Percentiles rank a stretch among this genome's conserved stretches.
Evolutionary conservation across 106 monocot species (phyloP).

Genomic region (Platanthera zijinensis): DNA sequence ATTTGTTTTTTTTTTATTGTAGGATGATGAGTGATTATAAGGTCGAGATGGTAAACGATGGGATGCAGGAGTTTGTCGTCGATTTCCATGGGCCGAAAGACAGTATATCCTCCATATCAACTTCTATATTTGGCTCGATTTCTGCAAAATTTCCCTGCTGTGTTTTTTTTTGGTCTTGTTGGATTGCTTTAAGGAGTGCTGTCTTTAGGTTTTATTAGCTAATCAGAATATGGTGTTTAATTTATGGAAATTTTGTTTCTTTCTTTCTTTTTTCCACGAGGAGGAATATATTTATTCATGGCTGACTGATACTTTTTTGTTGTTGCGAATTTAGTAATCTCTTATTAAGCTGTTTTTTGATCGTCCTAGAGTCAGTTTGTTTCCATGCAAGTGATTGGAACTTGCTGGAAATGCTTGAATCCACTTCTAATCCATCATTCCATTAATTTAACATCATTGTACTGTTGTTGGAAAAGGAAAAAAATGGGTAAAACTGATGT

Average conservation of each 20-base stretch:
- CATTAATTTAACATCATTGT: no score
- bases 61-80: slow-evolving; percentile 95
- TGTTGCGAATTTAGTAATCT: no score
- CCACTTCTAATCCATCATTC: no score
- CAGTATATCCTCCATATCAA: slow-evolving; percentile 28
- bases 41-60: slow-evolving; percentile 97
- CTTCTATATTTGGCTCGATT: not conserved
- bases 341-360: no score
- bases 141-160: not conserved
- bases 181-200: not conserved
- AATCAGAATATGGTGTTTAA: not conserved
- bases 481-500: no score
- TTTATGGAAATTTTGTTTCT: not conserved
- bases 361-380: no score
- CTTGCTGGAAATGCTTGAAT: no score
- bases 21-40: slow-evolving; percentile 99
- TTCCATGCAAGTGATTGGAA: no score
- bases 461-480: no score
- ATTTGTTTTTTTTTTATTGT: not conserved
- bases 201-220: not conserved
- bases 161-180: not conserved
- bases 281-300: not conserved
- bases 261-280: not conserved
- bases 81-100: slow-evolving; percentile 83
- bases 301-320: no score